phyloP scores from a whole-genome alignment of 2,329 filamentous ascomycete species.

The Mycosphaerella sp. region DNA sequence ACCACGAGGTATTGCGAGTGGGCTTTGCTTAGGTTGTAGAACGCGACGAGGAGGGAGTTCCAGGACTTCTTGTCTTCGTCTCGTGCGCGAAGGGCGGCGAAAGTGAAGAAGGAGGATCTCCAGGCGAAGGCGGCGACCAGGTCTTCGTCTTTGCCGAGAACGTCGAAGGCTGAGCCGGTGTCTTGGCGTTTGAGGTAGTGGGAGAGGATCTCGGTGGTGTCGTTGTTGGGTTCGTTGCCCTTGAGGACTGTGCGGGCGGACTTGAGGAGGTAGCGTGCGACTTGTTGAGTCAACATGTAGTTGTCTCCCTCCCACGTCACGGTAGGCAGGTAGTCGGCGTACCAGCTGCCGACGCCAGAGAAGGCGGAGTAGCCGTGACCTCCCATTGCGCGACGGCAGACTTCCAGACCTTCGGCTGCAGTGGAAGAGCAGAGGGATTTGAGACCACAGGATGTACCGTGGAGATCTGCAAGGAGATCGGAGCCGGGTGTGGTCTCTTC shows the following conservation, averaged over 20 bases:
- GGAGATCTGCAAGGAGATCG: slow-evolving; percentile 65
- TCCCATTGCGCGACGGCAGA: slow-evolving; percentile 68
- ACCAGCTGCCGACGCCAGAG: slow-evolving; percentile 69
- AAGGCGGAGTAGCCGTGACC: slow-evolving; percentile 72
- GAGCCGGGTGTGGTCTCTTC: slow-evolving; percentile 62
- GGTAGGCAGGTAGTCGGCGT: slow-evolving; percentile 68
- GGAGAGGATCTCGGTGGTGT: slow-evolving; percentile 61
- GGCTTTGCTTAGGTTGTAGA: slow-evolving; percentile 68
- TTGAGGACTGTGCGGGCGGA: slow-evolving; percentile 64
- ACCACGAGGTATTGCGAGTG: slow-evolving; percentile 73
- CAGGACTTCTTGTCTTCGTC: slow-evolving; percentile 69
- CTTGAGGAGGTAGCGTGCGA: slow-evolving; percentile 70
- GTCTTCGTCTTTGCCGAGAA: slow-evolving; percentile 63
- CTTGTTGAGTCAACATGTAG: slow-evolving; percentile 77
- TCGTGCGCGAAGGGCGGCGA: slow-evolving; percentile 67
- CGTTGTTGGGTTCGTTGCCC: slow-evolving; percentile 58
- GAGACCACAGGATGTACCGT: slow-evolving; percentile 69
- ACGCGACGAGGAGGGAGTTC: slow-evolving; percentile 72
- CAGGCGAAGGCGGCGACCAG: slow-evolving; percentile 69
- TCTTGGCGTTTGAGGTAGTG: slow-evolving; percentile 60
- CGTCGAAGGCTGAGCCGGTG: slow-evolving; percentile 66
- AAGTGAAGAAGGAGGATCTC: slow-evolving; percentile 67
- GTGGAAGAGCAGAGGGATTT: slow-evolving; percentile 67
- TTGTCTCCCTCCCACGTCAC: slow-evolving; percentile 72
- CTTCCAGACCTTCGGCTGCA: slow-evolving; percentile 67